Evolutionary conservation across 2,329 filamentous ascomycete species (phyloP).

Genomic region (Fusarium sp.): DNA sequence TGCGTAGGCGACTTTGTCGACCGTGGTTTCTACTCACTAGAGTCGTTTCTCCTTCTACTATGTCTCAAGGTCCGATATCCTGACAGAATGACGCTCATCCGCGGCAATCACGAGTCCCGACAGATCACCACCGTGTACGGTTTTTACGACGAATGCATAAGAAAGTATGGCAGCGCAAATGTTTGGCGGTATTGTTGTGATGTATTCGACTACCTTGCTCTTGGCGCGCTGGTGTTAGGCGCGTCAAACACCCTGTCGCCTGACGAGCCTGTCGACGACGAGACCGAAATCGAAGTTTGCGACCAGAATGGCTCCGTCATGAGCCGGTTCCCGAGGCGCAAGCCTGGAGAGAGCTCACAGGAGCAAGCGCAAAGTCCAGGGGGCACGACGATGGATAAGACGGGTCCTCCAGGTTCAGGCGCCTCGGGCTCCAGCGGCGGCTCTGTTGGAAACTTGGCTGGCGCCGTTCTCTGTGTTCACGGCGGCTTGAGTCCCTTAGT

Average conservation of each 20-base stretch:
- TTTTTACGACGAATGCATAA: conserved; percentile 96
- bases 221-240: conserved; percentile 91
- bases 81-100: conserved; percentile 94
- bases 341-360: conserved; percentile 41
- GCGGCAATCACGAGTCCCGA: conserved; percentile 94
- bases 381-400: conserved; percentile 49
- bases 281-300: conserved; percentile 93
- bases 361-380: conserved; percentile 45
- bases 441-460: conserved; percentile 75
- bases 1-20: conserved; percentile 90
- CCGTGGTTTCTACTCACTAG: conserved; percentile 96
- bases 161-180: conserved; percentile 96
- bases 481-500: conserved; percentile 92
- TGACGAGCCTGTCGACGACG: conserved; percentile 69
- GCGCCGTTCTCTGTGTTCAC: conserved; percentile 94
- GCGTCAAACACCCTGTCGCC: conserved; percentile 74
- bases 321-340: conserved; percentile 73
- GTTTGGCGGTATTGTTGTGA: conserved; percentile 98
- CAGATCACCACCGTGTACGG: conserved; percentile 98
- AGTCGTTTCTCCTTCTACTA: conserved; percentile 94
- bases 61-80: conserved; percentile 98
- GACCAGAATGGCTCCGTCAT: conserved; percentile 86
- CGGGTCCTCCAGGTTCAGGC: conserved; percentile 82
- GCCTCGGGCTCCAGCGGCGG: conserved; percentile 78
- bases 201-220: conserved; percentile 95